phyloP scores from a whole-genome alignment of 768 basidiomycete species.

The Hydnum rufescens region DNA sequence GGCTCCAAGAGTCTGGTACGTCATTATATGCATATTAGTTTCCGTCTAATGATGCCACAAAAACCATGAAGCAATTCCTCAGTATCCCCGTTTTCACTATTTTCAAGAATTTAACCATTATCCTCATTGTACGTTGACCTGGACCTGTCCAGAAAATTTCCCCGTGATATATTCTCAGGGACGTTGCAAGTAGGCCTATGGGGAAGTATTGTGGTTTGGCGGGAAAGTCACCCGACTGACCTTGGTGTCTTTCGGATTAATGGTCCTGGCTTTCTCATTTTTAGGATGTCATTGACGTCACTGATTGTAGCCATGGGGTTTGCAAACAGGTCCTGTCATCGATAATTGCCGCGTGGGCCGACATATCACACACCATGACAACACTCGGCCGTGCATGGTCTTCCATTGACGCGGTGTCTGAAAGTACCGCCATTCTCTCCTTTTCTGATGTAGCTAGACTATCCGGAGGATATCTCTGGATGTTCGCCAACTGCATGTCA shows the following conservation, averaged over 20 bases:
- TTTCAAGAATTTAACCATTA: conserved; percentile 99
- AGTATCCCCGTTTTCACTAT: conserved; percentile 97
- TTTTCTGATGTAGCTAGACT: conserved; percentile 21
- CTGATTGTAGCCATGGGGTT: background rate
- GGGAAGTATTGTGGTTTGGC: conserved; percentile 93
- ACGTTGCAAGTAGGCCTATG: conserved; percentile 51
- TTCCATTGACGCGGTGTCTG: conserved; percentile 5
- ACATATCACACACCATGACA: conserved; percentile 34
- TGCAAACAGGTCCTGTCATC: conserved; percentile 62
- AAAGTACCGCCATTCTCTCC: background rate
- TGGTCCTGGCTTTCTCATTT: conserved; percentile 32
- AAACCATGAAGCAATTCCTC: conserved; percentile 64
- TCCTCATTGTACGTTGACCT: conserved; percentile 58
- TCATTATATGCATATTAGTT: conserved; percentile 11
- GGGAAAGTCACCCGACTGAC: conserved; percentile 75
- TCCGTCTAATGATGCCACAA: background rate
- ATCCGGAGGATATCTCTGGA: conserved; percentile 89
- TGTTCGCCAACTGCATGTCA: conserved; percentile 77
- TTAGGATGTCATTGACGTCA: background rate
- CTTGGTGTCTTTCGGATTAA: conserved; percentile 74
- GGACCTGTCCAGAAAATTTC: conserved; percentile 2
- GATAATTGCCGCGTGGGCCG: conserved; percentile 90
- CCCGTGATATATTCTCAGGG: conserved; percentile 2
- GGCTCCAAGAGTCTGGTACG: conserved; percentile 91
- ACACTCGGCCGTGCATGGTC: conserved; percentile 14